phyloP scores from a whole-genome alignment of 345 rosid genomes.

The Pugionium cornutum region DNA sequence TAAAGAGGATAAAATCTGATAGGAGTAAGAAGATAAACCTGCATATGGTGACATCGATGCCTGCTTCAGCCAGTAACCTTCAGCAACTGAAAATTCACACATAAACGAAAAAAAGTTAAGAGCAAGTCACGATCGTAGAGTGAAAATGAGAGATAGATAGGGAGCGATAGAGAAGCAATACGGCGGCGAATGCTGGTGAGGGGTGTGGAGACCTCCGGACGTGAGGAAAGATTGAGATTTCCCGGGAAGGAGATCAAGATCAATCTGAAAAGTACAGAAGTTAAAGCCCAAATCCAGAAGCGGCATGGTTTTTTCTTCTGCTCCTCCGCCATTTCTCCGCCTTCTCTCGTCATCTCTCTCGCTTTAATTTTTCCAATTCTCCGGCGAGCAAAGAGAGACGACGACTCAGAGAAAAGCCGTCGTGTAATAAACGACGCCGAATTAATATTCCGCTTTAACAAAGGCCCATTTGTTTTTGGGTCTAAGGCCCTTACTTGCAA shows the following conservation, averaged over 20 bases:
- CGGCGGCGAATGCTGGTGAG: constrained; percentile 95
- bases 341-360: constrained; percentile 37
- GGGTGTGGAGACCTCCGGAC: constrained; percentile 96
- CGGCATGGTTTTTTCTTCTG: constrained; percentile 28
- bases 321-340: constrained; percentile 37
- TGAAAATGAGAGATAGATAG: neutral
- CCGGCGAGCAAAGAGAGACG: constrained; percentile 32
- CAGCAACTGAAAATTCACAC: constrained; percentile 63
- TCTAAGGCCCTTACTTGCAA: too few relatives aligned
- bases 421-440: constrained; percentile 17
- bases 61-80: constrained; percentile 97
- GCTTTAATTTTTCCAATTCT: constrained; percentile 2
- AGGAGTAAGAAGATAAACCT: constrained; percentile 44
- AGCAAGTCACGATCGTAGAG: neutral
- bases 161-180: constrained; percentile 39
- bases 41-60: constrained; percentile 88
- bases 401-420: constrained; percentile 18
- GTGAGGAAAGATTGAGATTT: constrained; percentile 69
- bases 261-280: constrained; percentile 52
- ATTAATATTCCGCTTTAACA: neutral
- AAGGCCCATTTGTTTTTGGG: constrained; percentile 15
- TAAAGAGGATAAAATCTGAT: constrained; percentile 21
- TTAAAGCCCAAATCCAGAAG: constrained; percentile 58
- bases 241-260: constrained; percentile 57
- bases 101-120: constrained; percentile 4